Conservation (phyloP, 345 rosid genomes). For the Camelina neglecta region DNA sequence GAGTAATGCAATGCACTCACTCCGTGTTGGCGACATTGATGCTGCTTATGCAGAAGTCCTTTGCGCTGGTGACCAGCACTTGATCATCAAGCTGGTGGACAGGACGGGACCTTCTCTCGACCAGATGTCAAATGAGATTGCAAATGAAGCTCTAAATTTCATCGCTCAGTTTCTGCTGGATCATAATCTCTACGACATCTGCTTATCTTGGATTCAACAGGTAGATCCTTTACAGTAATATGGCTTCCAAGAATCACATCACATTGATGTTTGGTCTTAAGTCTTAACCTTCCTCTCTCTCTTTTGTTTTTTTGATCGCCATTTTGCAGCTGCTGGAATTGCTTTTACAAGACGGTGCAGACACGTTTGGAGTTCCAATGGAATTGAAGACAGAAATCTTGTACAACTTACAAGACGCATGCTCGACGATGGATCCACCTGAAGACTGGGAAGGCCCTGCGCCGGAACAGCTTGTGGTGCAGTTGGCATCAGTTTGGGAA, state of each 20-base stretch:
- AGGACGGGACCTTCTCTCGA: constrained; percentile 87
- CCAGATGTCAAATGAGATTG: constrained; percentile 84
- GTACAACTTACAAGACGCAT: constrained; percentile 77
- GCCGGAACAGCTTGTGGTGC: constrained; percentile 81
- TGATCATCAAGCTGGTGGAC: constrained; percentile 95
- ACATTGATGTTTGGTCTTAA: neutral
- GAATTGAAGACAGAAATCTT: constrained; percentile 85
- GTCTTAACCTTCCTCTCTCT: neutral
- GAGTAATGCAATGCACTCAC: constrained; percentile 94
- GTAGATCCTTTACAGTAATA: constrained; percentile 45
- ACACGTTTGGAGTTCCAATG: constrained; percentile 68
- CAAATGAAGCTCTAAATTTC: constrained; percentile 73
- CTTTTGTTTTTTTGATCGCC: neutral
- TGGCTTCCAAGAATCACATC: constrained; percentile 17
- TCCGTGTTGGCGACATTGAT: constrained; percentile 86
- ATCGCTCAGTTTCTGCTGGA: constrained; percentile 80
- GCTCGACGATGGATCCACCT: constrained; percentile 70
- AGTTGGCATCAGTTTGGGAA: constrained; percentile 90
- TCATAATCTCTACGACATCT: constrained; percentile 76
- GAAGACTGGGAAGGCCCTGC: constrained; percentile 95
- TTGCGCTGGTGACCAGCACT: constrained; percentile 80
- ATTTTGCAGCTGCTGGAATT: constrained; percentile 68
- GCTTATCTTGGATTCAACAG: constrained; percentile 98
- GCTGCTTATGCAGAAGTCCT: constrained; percentile 86
- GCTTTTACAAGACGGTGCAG: constrained; percentile 80